These are phyloP conservation scores for Aplosporella prunicola DNA, from an alignment of 2,329 filamentous ascomycete species.

Conservation along the genomic window DNA sequence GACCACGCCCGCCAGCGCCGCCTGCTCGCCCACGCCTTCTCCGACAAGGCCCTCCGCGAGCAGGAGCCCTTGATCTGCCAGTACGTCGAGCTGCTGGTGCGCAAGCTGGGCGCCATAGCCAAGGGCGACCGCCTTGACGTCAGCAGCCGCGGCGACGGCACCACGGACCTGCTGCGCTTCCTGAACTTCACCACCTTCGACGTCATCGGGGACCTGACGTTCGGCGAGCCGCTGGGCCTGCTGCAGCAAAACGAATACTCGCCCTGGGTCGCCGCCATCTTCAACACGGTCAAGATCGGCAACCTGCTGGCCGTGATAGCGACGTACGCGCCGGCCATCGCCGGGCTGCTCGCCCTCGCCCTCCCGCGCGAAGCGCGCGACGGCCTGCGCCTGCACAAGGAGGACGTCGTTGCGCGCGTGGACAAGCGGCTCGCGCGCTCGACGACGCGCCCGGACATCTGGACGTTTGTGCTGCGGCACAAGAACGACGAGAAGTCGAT, in stretches of 20 bases:
- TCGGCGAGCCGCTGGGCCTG: conserved; percentile 23
- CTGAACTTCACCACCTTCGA: conserved; percentile 22
- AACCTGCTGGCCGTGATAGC: background rate
- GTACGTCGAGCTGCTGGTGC: conserved; percentile 25
- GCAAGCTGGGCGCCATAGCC: conserved; percentile 2
- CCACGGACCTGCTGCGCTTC: conserved; percentile 7
- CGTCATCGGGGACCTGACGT: conserved; percentile 26
- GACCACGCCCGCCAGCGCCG: conserved; percentile 14
- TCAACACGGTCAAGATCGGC: conserved; percentile 16
- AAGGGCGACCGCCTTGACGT: too few relatives aligned
- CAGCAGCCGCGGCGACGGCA: background rate
- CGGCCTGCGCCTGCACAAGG: background rate
- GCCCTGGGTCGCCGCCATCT: conserved; percentile 25
- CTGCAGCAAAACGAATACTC: conserved; percentile 21
- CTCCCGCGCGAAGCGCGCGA: background rate
- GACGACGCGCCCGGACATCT: conserved; percentile 23
- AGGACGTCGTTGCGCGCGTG: conserved; percentile 12
- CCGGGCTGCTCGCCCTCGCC: background rate
- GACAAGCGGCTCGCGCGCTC: conserved; percentile 17
- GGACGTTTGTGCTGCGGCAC: conserved; percentile 29
- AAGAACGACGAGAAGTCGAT: conserved; percentile 21
- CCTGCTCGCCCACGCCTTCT: conserved; percentile 22
- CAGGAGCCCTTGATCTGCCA: conserved; percentile 23
- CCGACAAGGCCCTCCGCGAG: conserved; percentile 21
- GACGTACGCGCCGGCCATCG: conserved; percentile 3